Evolutionary conservation across 805 yeast genomes (phyloP), one percentile per base, ranked within the genome.

Genomic region (Pichia scutulata): DNA sequence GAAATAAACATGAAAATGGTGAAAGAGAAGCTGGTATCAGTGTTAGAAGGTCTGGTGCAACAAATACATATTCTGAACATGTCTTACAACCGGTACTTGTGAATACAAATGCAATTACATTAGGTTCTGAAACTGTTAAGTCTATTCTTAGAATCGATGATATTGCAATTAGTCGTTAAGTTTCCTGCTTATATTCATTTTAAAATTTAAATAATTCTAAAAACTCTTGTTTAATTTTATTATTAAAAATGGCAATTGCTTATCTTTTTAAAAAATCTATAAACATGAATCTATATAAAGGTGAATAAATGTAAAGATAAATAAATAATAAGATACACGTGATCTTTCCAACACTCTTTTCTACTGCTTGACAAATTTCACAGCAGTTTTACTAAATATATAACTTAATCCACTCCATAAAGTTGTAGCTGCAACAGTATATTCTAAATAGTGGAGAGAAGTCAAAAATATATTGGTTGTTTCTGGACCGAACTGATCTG

Each of bases 1-100:
- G 97, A 67, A 84, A 85, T 63, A 83, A 84, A 68, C 99, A 93
- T 66, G 97, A 86, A 65, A 74, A 75, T 55, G 98, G 99, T 51
- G 96, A 89, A 66, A 77, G 74, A 56, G 84, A 89, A 60, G 95
- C 97, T n/a, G 99, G 99, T 47, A 88, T 93, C 55, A 86, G 96
- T 39, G 96, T 89, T 48, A 81, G 97, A 70, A 82, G 97, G 64
- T 84, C 96, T 0, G 95, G 96, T 44, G 87, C 98, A 39, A 81
- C 90, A 42, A 89, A 92, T 67, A 89, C 96, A 28, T 87, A 75
- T 59, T 88, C 86, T 47, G 99, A 93, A 70, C 95, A 93, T 66
- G 97, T 93, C 51, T 73, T 93, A 62, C 99, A 93, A 70, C 99
- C 99, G 4, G 95, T 90, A 10, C 75, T 93, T 66, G 99, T 93